Percentiles rank a stretch among this genome's conserved stretches.
Evolutionary conservation across 805 yeast genomes (phyloP).

Genomic region (Saccharomyces mikatae): DNA sequence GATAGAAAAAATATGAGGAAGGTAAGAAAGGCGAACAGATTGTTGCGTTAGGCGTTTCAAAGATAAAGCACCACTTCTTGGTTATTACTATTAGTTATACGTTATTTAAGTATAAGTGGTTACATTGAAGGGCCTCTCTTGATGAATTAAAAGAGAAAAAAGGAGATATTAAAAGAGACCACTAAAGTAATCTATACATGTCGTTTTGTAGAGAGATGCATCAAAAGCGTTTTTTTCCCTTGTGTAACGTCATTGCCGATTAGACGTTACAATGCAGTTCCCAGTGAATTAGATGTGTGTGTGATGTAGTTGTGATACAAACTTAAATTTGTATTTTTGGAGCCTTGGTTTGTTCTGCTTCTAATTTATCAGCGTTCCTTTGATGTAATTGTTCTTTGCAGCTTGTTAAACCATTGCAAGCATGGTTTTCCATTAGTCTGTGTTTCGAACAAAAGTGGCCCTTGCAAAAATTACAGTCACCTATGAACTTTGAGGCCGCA

Average conservation of each 20-base stretch:
- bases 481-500: slow-evolving; percentile 57
- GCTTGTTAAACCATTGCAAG: slow-evolving; percentile 65
- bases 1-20: neutral
- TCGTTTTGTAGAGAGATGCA: neutral
- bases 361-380: slow-evolving; percentile 74
- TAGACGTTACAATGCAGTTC: neutral
- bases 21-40: neutral
- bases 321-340: slow-evolving; percentile 42
- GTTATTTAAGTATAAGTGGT: neutral
- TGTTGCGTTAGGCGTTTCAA: neutral
- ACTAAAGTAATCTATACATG: neutral
- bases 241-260: neutral
- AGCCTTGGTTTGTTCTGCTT: slow-evolving; percentile 71
- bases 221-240: neutral
- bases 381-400: slow-evolving; percentile 82
- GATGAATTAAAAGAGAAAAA: neutral
- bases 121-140: neutral
- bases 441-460: slow-evolving; percentile 85
- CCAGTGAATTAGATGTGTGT: neutral
- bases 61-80: neutral
- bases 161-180: neutral
- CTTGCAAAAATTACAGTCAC: slow-evolving; percentile 76
- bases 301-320: neutral
- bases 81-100: neutral
- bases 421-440: slow-evolving; percentile 76